These are phyloP conservation scores for Plasmodium falciparum DNA, from an alignment of 169 alveolate genomes.

Conservation along the genomic window DNA sequence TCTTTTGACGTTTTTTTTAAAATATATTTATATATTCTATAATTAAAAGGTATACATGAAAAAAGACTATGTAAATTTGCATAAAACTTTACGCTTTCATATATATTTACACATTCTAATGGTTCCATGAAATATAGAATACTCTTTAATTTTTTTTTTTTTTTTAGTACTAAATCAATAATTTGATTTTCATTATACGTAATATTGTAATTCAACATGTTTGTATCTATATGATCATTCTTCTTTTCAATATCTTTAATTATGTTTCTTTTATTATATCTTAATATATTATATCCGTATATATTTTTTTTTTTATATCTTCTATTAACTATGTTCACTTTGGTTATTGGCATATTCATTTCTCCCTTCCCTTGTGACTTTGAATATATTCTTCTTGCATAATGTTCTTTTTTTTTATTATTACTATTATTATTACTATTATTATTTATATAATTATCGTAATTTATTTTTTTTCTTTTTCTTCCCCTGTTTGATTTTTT, in stretches of 20 bases:
- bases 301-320: not conserved
- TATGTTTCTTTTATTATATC: not conserved
- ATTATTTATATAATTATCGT: too few species aligned
- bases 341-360: too few species aligned
- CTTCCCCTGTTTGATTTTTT: not conserved
- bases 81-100: conserved; percentile 4
- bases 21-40: not conserved
- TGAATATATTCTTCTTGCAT: not conserved
- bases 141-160: not conserved
- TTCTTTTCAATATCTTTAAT: not conserved
- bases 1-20: not conserved
- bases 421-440: too few species aligned
- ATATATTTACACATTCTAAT: not conserved
- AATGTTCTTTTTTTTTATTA: not conserved
- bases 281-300: not conserved
- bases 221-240: not conserved
- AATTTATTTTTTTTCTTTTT: not conserved
- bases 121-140: not conserved
- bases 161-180: not conserved
- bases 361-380: too few species aligned
- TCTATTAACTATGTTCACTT: too few species aligned
- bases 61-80: conserved; percentile 9
- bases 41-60: conserved; percentile 36
- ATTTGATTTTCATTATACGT: conserved; percentile 1
- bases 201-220: conserved; percentile 5